Base-by-base conservation (phyloP, 2,329 filamentous ascomycete genomes). In the Talaromyces amestolkiae region DNA sequence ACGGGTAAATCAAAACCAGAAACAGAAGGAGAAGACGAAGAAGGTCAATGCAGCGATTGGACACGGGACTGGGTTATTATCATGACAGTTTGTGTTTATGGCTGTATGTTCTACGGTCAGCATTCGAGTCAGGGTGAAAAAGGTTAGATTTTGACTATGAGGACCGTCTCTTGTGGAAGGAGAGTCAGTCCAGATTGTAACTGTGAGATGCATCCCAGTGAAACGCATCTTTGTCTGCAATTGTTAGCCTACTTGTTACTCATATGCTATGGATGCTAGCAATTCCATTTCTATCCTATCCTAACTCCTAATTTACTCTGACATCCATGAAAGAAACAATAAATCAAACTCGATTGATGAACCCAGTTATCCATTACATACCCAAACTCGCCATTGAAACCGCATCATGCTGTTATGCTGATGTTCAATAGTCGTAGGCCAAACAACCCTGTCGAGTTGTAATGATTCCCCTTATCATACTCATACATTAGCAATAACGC, bases 241-340 rank as follows among this genome's bases (percentile, higher is more conserved):
- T 43, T 10, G 41, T n/a, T 43, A 43, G 8, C 7, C 17, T 43
- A 43, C 1, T 53, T 53, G 15, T n/a, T 17, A 31, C 22, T 27
- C 19, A 27, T n/a, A n/a, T 54, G 17, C 9, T 1, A 54, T 15
- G 27, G 17, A 37, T 10, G 53, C 33, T 5, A 22, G 53, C 22
- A 37, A 56, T 6, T 17, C 37, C 33, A 37, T 51, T 61, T 61
- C 45, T 61, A 53, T 49, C 58, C 33, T 61, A 56, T 56, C 10
- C 53, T 22, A 41, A 61, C 59, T 53, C 59, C 59, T 51, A 17
- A 24, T 22, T 10, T 39, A 61, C 35, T 61, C 59, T 61, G 31
- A 61, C 59, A 61, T 51, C 13, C 33, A 6, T 56, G 10, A 56
- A 39, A 37, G 19, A 56, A 56, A 56, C 11, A 56, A 37, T 37